These are phyloP conservation scores for Gossypium lobatum DNA, from an alignment of 441 rosid genomes.

Conservation along the genomic window DNA sequence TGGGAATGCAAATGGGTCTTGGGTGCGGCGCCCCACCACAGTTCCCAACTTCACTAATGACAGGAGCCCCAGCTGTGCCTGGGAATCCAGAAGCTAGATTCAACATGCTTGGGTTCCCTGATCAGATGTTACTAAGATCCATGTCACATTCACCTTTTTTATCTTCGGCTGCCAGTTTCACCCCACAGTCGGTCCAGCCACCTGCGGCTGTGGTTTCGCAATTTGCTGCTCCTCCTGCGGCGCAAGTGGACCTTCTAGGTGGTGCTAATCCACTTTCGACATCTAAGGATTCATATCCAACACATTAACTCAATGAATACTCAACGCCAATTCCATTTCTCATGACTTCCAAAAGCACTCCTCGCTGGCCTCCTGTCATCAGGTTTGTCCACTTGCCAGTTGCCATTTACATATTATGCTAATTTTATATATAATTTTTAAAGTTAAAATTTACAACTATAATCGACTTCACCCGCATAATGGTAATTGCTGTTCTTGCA, in stretches of 20 bases:
- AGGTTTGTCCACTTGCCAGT: conserved; percentile 16
- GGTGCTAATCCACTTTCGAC: conserved; percentile 13
- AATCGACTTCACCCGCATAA: too few species aligned
- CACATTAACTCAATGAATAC: background rate
- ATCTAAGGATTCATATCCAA: conserved; percentile 17
- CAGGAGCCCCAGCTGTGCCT: conserved; percentile 11
- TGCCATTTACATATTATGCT: conserved; percentile 4
- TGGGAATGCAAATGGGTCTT: conserved; percentile 29
- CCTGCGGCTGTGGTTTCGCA: conserved; percentile 4
- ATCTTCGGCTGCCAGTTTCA: conserved; percentile 16
- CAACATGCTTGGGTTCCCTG: conserved; percentile 18
- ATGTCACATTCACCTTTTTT: conserved; percentile 23
- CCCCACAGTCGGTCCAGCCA: conserved; percentile 10
- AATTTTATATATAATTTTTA: background rate
- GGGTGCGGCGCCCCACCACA: conserved; percentile 23
- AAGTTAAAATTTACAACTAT: too few species aligned
- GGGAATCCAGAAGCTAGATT: conserved; percentile 14
- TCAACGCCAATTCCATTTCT: background rate
- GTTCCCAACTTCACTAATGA: conserved; percentile 23
- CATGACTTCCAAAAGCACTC: background rate
- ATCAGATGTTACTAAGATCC: conserved; percentile 28
- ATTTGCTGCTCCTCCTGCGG: conserved; percentile 12
- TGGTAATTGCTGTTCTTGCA: too few species aligned
- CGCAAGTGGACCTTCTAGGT: conserved; percentile 1
- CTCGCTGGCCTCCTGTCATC: background rate